These are phyloP conservation scores for Chernovozyma aurita DNA, from an alignment of 1,139 yeast species.

Conservation along the genomic window DNA sequence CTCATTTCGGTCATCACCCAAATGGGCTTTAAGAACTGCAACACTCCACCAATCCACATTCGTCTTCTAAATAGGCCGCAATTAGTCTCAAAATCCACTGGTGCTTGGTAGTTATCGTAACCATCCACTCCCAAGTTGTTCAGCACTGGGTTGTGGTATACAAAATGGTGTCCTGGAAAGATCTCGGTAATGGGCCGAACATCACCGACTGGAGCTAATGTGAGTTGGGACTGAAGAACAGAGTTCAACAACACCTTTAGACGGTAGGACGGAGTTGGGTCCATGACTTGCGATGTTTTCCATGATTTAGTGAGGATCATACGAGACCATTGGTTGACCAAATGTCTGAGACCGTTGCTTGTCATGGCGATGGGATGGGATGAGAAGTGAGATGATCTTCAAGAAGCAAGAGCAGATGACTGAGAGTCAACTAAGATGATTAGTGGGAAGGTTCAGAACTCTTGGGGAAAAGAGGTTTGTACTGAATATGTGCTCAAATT, in stretches of 20 bases:
- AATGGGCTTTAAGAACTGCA: conserved; percentile 36
- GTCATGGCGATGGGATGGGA: too few relatives aligned
- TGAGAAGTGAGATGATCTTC: too few relatives aligned
- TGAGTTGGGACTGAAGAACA: not conserved
- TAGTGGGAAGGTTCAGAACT: too few relatives aligned
- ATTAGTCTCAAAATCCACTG: conserved; percentile 23
- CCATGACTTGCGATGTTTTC: conserved; percentile 8
- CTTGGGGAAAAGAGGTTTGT: too few relatives aligned
- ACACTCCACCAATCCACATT: conserved; percentile 78
- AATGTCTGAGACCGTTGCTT: conserved; percentile 1
- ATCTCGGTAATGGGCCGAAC: conserved; percentile 10
- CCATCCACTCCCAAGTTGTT: conserved; percentile 62
- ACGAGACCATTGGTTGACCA: conserved; percentile 5
- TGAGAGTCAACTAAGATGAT: too few relatives aligned
- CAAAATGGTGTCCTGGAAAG: conserved; percentile 60
- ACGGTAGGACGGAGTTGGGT: conserved; percentile 1
- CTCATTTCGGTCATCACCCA: conserved; percentile 25
- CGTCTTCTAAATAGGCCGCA: conserved; percentile 48
- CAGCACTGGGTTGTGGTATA: conserved; percentile 55
- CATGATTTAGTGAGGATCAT: conserved; percentile 8
- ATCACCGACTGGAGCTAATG: not conserved
- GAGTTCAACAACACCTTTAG: conserved; percentile 1
- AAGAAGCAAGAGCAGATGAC: too few relatives aligned
- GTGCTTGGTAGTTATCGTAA: conserved; percentile 78
- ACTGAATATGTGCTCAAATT: too few relatives aligned